Evolutionary conservation across 768 basidiomycete species (phyloP), one percentile per base, ranked within the genome.

Genomic region (Brasilioporus rufonigricans): DNA sequence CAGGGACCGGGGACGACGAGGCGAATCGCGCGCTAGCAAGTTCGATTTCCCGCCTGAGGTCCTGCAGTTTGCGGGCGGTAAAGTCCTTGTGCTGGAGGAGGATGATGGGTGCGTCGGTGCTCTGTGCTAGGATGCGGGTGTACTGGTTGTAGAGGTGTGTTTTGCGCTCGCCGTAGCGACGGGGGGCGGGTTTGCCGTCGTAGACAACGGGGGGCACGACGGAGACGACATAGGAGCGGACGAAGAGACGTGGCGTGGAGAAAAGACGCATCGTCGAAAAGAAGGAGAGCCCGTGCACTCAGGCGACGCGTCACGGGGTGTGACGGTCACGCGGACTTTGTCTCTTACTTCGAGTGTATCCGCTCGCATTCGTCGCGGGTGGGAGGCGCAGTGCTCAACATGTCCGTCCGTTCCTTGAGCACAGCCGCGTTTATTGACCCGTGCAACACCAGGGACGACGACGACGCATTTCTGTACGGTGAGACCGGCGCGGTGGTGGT

Each of bases 41-140:
- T 5, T 76, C 69, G 52, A 95, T 84, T 48, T 89, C 87, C 36
- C 79, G 74, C 21, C 93, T 81, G 26, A 97, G 78, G 50, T 80
- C 79, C 53, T 82, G 77, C 60, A 92, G 77, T 38, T 86, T 80
- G 38, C 80, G 76, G 3, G 88, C 83, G 27, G 83, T 76, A 65
- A 95, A 89, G 58, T 90, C 86, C 58, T 80, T 77, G 69, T 93
- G 91, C 48, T 84, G 79, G 56, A 96, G 83, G 72, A 96, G 79
- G 59, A 97, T 75, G 67, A 93, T 74, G 31, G 92, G 86, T 0
- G 83, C 76, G 35, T 76, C 70, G 23, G 71, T 62, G 67, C 80
- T 81, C 50, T 77, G 73, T 53, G 81, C 71, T 64, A 96, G 79
- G 58, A 96, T 82, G 63, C 79, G 80, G 53, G 79, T 76, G 77